Conservation (phyloP, 305 asterid genomes). For the Rubia balearica region DNA sequence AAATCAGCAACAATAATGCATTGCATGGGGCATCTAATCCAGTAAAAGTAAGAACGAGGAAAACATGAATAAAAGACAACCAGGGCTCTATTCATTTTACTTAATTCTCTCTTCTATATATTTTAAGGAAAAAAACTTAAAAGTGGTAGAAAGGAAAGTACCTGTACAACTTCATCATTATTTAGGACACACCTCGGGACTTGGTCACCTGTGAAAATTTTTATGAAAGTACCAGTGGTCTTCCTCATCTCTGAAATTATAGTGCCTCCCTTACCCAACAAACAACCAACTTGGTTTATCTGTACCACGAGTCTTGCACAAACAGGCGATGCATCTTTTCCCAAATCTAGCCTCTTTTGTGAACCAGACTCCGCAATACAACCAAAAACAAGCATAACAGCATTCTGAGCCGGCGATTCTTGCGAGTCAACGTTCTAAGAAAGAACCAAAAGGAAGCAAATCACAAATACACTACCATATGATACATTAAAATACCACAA, state of each 20-base stretch:
- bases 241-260: slow-evolving; percentile 66
- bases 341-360: slow-evolving; percentile 31
- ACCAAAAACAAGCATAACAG: slow-evolving; percentile 43
- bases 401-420: slow-evolving; percentile 58
- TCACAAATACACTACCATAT: slow-evolving; percentile 14
- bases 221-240: slow-evolving; percentile 47
- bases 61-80: background rate
- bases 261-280: slow-evolving; percentile 71
- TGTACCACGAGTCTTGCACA: slow-evolving; percentile 48
- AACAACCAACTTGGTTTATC: slow-evolving; percentile 56
- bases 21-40: background rate
- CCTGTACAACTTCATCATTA: slow-evolving; percentile 60
- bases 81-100: background rate
- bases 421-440: slow-evolving; percentile 41
- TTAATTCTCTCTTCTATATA: background rate
- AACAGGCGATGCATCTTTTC: slow-evolving; percentile 28
- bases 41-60: background rate
- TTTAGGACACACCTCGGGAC: slow-evolving; percentile 50
- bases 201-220: slow-evolving; percentile 48
- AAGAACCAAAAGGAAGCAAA: slow-evolving; percentile 14
- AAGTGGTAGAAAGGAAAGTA: slow-evolving; percentile 15
- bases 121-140: background rate
- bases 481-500: background rate
- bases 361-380: slow-evolving; percentile 32
- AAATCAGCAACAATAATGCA: background rate